Conservation (phyloP, 192 early-diverging fungal genomes). For the Obelidium mucronatum region DNA sequence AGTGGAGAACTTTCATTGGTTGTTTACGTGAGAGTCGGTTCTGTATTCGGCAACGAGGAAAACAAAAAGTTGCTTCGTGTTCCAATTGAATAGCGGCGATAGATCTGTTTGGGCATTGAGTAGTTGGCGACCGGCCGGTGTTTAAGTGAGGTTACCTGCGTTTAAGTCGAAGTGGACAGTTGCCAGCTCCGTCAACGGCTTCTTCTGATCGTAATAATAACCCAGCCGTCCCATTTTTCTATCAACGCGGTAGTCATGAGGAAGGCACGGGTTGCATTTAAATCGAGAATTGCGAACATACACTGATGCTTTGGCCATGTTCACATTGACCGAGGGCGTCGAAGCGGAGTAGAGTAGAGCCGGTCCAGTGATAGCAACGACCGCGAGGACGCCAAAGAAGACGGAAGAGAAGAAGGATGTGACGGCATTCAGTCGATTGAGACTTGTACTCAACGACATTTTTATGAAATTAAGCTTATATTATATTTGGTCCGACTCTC, state of each 20-base stretch:
- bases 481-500: too few species aligned
- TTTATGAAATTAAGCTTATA: not conserved
- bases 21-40: constrained; percentile 72
- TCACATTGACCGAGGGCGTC: constrained; percentile 48
- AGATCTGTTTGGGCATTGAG: constrained; percentile 64
- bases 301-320: constrained; percentile 55
- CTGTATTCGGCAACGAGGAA: constrained; percentile 79
- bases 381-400: constrained; percentile 60
- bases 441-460: constrained; percentile 16
- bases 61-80: constrained; percentile 89
- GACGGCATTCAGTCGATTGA: constrained; percentile 61
- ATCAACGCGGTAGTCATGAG: not conserved
- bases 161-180: constrained; percentile 69
- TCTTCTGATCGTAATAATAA: constrained; percentile 45
- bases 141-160: constrained; percentile 59
- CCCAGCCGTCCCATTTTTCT: constrained; percentile 44
- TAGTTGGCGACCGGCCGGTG: not conserved
- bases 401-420: constrained; percentile 69
- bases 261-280: not conserved
- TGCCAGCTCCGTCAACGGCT: constrained; percentile 68
- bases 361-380: constrained; percentile 59
- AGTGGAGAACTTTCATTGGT: constrained; percentile 17
- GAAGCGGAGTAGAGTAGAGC: constrained; percentile 40
- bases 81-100: constrained; percentile 83
- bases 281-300: too few species aligned